Evolutionary conservation across 495 filamentous ascomycete species (phyloP), one percentile per base, ranked within the genome.

Genomic region (Penicillium egyptiacum): DNA sequence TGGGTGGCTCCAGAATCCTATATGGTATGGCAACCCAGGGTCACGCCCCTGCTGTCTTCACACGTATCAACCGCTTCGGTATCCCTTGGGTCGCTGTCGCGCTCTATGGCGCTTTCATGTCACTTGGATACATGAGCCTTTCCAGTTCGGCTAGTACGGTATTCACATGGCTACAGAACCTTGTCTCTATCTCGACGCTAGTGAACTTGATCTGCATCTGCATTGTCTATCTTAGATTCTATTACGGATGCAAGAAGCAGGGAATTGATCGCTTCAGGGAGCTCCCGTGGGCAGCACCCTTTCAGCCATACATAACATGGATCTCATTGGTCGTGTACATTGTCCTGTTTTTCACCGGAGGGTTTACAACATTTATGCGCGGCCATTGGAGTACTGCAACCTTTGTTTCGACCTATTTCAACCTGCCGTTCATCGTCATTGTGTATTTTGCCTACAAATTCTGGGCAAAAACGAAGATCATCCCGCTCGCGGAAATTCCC

Each of bases 41-140:
- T 2, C 72, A 75, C 31, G 75, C 75, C 0, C 75, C 77, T 0
- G 62, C 56, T 1, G 43, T 76, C 37, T 75, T 86, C 59, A 71
- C 80, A 23, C 67, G 74, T 5, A 83, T 81, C n/a, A 87, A 79
- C 53, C 79, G 77, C 10, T 82, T 80, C 67, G 82, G 83, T 33
- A 80, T 85, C 16, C 84, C 85, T 1, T 85, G 81, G 52, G 71
- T 77, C 37, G 80, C 84, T 0, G 60, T 77, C 12, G 58, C 79
- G 19, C 78, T 82, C 39, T 70, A 75, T 6, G 70, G 53, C 1
- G 61, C 70, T 4, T 83, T 84, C 63, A 79, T 81, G 71, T 71
- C 76, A 16, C 68, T 87, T 3, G 79, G 79, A 33, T 87, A 83
- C 53, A 79, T 87, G 71, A 81, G 71, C 43, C 65, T 85, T 0